Evolutionary conservation across 2,329 filamentous ascomycete species (phyloP), one percentile per base, ranked within the genome.

Genomic region (Eurotiales sp.): DNA sequence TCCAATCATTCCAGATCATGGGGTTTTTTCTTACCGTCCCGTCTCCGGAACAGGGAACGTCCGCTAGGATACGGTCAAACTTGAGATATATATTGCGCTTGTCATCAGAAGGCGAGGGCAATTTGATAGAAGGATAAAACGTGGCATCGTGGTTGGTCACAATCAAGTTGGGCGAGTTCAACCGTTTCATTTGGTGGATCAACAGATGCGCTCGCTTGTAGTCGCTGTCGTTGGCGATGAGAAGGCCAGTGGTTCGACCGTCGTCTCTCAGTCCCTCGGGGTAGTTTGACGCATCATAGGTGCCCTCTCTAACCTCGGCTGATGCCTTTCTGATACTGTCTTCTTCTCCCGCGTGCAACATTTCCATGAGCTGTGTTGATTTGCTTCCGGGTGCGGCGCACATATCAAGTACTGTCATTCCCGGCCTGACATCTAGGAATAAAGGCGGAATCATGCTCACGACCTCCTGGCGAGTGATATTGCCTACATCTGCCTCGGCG

Each of bases 391-490:
- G 93, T 1, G 93, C 93, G 54, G 93, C 93, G 72, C 93, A 99
- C 76, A 99, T 85, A 70, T 99, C 93, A 61, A 99, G 75, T 8
- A 96, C 91, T 1, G 86, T 87, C 86, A 96, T 95, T 48, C 91
- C 89, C 4, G 93, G 91, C 60, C 84, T 83, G 46, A 97, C 79
- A 64, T 97, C 91, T 77, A 99, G 87, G 61, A 97, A 78, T 61
- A 97, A 80, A 22, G 93, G 93, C 22, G 93, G 93, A 56, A 99
- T 97, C 93, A 99, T 99, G 76, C 90, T 96, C 64, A 99, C 93
- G 40, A 96, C 87, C 74, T 99, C 93, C 72, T 99, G 93, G 63
- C 93, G 84, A 72, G 88, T 96, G 64, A 99, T 97, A 70, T 97
- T 99, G 63, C 93, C 93, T 19, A 97, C 90, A 51, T 88, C 90